Evolutionary conservation across 495 filamentous ascomycete genomes (phyloP).

Genomic region (Filosporella fistucella): DNA sequence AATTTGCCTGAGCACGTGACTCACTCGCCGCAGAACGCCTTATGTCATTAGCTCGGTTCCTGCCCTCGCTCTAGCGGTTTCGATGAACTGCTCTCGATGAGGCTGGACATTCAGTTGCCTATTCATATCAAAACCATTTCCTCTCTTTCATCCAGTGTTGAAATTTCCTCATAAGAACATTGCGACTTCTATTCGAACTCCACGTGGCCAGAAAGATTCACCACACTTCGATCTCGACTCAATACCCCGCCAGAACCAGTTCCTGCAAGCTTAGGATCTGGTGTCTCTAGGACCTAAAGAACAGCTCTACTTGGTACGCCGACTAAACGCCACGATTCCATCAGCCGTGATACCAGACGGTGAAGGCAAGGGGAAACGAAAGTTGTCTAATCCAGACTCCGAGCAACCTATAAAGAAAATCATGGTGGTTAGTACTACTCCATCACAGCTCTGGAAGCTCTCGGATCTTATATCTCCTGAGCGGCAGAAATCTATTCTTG

Average conservation of each 20-base stretch:
- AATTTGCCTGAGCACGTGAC: too few species aligned
- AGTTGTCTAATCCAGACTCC: slow-evolving; percentile 70
- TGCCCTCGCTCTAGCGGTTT: slow-evolving; percentile 11
- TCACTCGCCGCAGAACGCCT: too few species aligned
- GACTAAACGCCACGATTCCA: slow-evolving; percentile 26
- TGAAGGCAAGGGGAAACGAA: slow-evolving; percentile 70
- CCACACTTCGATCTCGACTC: not conserved
- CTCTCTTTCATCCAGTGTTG: slow-evolving; percentile 4
- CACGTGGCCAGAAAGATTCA: not conserved
- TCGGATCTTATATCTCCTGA: not conserved
- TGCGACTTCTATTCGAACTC: not conserved
- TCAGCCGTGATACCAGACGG: slow-evolving; percentile 14
- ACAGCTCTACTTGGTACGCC: slow-evolving; percentile 11
- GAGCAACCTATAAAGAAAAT: slow-evolving; percentile 65
- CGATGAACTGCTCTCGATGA: not conserved
- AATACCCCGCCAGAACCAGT: slow-evolving; percentile 1
- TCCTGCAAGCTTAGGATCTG: slow-evolving; percentile 4
- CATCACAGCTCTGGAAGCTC: slow-evolving; percentile 3
- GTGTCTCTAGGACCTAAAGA: slow-evolving; percentile 10
- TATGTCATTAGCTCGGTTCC: slow-evolving; percentile 18
- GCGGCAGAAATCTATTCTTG: too few species aligned
- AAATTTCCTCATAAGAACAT: too few species aligned
- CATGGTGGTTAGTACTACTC: slow-evolving; percentile 47
- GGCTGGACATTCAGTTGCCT: not conserved
- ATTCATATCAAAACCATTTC: not conserved